Evolutionary conservation across 2,329 filamentous ascomycete genomes (phyloP), one percentile per base, ranked within the genome.

Genomic region (Macrophomina pseudophaseolina): DNA sequence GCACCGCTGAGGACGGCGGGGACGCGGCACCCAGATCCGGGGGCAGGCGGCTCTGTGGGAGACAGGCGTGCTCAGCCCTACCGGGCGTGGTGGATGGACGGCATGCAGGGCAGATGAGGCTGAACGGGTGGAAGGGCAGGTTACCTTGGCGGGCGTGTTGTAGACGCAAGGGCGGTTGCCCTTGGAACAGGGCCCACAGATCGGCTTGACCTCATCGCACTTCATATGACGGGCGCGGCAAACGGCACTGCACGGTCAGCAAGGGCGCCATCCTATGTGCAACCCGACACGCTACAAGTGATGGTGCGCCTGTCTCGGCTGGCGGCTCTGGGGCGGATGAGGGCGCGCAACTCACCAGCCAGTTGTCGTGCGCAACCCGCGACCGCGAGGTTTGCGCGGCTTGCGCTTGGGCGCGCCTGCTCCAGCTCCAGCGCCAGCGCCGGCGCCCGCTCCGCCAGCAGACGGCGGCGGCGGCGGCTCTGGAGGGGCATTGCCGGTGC

Each of bases 171-270:
- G 75, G 68, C 81, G 78, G 53, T 77, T 74, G 48, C 77, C 79
- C 69, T 82, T 83, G 16, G 74, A 71, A 71, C 81, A 84, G 69
- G 79, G 79, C 44, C 77, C 77, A 69, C 82, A 83, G 38, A 76
- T 72, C 14, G 80, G 82, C 68, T 78, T 80, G 42, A 74, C 74
- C 73, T 85, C 83, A 69, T 84, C 82, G 71, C 83, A 85, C 74
- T 85, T 85, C 71, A 84, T 82, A 68, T 84, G 80, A 66, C 83
- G 75, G 67, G 77, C 77, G 58, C 81, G 79, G 70, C 82, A 84
- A 14, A 80, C 81, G 52, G 81, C 72, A 69, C 79, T 82, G 69
- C 65, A 32, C 58, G 35, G 58, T 62, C 58, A 62, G 58, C 58
- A 62, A 11, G 5, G 35, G 32, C 18, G 32, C 12, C n/a, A 38